Base-by-base conservation (phyloP, 2,329 filamentous ascomycete genomes). In the Cercospora zeina region DNA sequence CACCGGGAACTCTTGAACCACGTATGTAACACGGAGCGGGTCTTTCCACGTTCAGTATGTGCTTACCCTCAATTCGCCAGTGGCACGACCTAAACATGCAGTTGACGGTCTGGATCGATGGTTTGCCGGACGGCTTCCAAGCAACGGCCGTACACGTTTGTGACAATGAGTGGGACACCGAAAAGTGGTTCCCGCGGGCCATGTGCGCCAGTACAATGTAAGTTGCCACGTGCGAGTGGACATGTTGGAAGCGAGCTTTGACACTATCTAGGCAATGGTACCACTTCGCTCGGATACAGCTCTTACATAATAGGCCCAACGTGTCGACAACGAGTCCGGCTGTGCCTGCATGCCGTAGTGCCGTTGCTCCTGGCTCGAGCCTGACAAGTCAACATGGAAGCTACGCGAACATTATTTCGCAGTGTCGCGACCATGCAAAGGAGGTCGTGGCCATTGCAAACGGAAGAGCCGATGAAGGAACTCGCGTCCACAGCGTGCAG, bases 201-300 rank as follows among this genome's bases (percentile, higher is more conserved):
- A 83, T 88, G 79, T 89, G 85, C 73, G 85, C 83, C 0, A 85
- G 85, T 2, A 85, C 85, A 1, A 88, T 88, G 81, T 85, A 87
- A 33, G 47, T 33, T 45, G 11, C 16, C 11, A 13, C 21, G 10
- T 19, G 16, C 39, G 39, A 27, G 24, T 6, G 24, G 24, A 6
- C 39, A 3, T 45, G 11, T 4, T 13, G 4, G 39, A 5, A 24
- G 9, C 21, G 1, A 19, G 30, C 27, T 11, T 10, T 21, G 24
- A 16, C 24, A 21, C 19, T 8, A 7, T 16, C n/a, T 2, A 50
- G 47, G 47, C 47, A 51, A 68, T 81, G 81, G 62, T 88, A 87
- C 66, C 83, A 88, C 68, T 87, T 88, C 77, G 84, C 84, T 0
- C 81, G 83, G 47, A 85, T 88, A 10, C 79, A 87, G 4, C 72